Conservation (phyloP, 2,329 filamentous ascomycete genomes). For the Aspergillus chevalieri region DNA sequence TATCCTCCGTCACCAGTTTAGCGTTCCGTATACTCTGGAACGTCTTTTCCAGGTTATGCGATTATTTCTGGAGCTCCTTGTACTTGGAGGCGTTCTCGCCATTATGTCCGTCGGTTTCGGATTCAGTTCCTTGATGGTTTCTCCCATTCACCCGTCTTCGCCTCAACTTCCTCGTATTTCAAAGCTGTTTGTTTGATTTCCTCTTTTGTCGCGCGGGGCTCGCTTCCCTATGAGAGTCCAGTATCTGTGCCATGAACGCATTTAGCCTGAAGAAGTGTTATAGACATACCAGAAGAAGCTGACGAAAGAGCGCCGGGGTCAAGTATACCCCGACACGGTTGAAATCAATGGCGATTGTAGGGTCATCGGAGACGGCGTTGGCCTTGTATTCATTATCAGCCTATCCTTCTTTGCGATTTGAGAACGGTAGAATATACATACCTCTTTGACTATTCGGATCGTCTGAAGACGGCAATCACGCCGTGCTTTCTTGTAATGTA, state of each 20-base stretch:
- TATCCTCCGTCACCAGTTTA: no score
- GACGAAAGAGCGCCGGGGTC: neutral
- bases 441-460: constrained; percentile 1
- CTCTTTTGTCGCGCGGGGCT: neutral
- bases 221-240: neutral
- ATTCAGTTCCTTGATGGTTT: no score
- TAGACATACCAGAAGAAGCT: neutral
- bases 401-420: neutral
- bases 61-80: neutral
- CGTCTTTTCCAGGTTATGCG: neutral
- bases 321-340: neutral
- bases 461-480: neutral
- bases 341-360: neutral
- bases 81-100: neutral
- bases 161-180: neutral
- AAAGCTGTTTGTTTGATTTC: neutral
- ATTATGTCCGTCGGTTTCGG: no score
- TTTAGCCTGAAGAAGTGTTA: no score
- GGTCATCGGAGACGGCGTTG: neutral
- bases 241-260: no score
- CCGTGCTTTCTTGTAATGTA: neutral
- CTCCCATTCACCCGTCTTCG: neutral
- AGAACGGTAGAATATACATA: neutral
- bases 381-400: neutral
- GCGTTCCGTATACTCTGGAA: no score